Evolutionary conservation across 371 early-diverging fungal genomes (phyloP), one percentile per base, ranked within the genome.

Genomic region (Haplosporangium sp.): DNA sequence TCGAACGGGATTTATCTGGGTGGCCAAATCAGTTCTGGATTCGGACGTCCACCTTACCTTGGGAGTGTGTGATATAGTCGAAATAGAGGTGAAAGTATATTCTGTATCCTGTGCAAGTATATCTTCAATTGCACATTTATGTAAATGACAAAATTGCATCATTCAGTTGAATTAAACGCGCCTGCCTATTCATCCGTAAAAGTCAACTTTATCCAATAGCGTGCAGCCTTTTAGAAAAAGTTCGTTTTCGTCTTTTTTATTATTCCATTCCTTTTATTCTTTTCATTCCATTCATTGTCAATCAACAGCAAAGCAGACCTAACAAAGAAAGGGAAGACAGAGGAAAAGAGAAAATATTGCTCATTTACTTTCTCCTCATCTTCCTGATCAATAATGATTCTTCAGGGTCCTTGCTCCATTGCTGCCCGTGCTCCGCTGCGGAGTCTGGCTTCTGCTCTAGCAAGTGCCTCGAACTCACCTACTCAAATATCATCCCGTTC

Each of bases 341-440:
- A 50, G 50, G 13, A 27, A 53, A 27, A 53, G 4, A 53, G 4
- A 20, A 55, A 55, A 34, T 55, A 34, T 20, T 38, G 10, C 17
- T 61, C 20, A 27, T 7, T 47, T 27, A 27, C 52, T 53, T 17
- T 27, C 42, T 34, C 52, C 55, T 61, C 53, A 50, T 62, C 40
- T 1, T 15, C 50, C 27, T 27, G 62, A 59, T 34, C 44, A 64
- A 71, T 71, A 64, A 71, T 71, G 71, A 63, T 71, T 44, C 34
- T 52, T 38, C 65, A 57, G 48, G 71, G 71, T 42, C 71, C 57
- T 37, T 71, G 71, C 37, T 6, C 61, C 20, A 44, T 42, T 38
- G 55, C 66, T 10, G 53, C 44, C 47, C 65, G 61, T 44, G 55
- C 44, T 5, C 71, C 65, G 20, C 60, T 71, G 71, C 71, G 71